These are phyloP conservation scores for Botrytis sinoallii DNA, from an alignment of 2,329 filamentous ascomycete species.

Conservation along the genomic window DNA sequence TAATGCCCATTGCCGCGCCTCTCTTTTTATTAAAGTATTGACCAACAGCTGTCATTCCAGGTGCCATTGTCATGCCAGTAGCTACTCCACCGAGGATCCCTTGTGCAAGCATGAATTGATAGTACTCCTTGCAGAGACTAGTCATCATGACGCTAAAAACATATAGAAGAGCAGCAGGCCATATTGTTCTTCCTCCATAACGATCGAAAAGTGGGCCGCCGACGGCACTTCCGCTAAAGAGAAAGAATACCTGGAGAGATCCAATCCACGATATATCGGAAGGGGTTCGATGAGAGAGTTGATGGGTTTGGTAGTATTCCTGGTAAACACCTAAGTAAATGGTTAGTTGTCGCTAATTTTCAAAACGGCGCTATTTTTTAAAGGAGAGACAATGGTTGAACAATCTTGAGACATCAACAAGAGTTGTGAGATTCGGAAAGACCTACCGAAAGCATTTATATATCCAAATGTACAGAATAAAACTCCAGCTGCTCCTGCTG, in stretches of 20 bases:
- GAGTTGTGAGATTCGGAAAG: not conserved
- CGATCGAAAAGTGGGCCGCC: conserved; percentile 19
- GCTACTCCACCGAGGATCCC: conserved; percentile 35
- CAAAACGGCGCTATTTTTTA: not conserved
- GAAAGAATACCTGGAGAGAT: conserved; percentile 15
- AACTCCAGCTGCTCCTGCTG: conserved; percentile 45
- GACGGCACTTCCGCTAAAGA: conserved; percentile 10
- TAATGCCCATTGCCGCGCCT: conserved; percentile 47
- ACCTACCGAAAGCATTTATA: conserved; percentile 40
- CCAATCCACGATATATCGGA: conserved; percentile 17
- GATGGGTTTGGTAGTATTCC: conserved; percentile 51
- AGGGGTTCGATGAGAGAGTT: conserved; percentile 42
- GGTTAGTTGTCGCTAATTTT: not conserved
- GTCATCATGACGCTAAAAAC: conserved; percentile 39
- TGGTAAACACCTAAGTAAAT: conserved; percentile 47
- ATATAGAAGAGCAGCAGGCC: conserved; percentile 26
- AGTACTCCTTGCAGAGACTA: conserved; percentile 38
- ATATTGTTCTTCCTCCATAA: conserved; percentile 51
- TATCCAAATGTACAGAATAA: conserved; percentile 49
- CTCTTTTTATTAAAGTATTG: conserved; percentile 54
- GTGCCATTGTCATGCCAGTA: conserved; percentile 41
- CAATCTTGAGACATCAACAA: not conserved
- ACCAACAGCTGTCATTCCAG: conserved; percentile 29
- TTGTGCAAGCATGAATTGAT: conserved; percentile 40
- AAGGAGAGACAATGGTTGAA: not conserved